Evolutionary conservation across 164 flowering plant species (phyloP), one percentile per base, ranked within the genome.

Genomic region (Amborella trichopoda): DNA sequence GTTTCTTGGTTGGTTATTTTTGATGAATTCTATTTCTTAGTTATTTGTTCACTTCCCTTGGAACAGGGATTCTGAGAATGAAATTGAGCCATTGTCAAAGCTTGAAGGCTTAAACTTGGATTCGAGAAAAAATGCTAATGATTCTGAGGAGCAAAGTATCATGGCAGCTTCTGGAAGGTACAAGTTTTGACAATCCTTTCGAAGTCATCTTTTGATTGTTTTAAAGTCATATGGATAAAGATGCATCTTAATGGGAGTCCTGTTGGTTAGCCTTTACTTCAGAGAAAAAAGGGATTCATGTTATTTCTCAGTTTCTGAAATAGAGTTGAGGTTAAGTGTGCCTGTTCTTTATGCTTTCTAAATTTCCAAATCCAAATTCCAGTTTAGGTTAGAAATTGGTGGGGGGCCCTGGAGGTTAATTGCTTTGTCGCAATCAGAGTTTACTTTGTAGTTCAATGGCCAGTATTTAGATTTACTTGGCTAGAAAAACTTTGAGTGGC

Each of bases 51-150:
- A 22, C 5, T 18, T 14, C 26, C 17, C 44, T 19, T 18, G 25
- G 71, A 65, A 55, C 57, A 67, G 72, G 68, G 67, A 74, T 28
- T n/a, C 32, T 57, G 75, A 56, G 42, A 56, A 52, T 64, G 83
- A 72, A 41, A 70, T 76, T 68, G 95, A 82, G 54, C 78, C 85
- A 54, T 85, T 88, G 73, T 77, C 88, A 51, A 85, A 79, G 88
- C 83, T 85, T 14, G 95, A 71, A 72, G 89, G 79, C 67, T 70
- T 85, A 53, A 80, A 90, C 66, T 70, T 86, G 82, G 88, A 86
- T 66, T 73, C 76, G 39, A 52, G 70, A 64, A 77, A 68, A 64
- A 68, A 62, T 58, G 57, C 70, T 18, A 66, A 46, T 23, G 74
- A 55, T 44, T 30, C 38, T 20, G 76, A 32, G 26, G 52, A 66